Evolutionary conservation across 352 stramenopile genomes (phyloP), one percentile per base, ranked within the genome.

Genomic region (Globisporangium rhizosaccharum): DNA sequence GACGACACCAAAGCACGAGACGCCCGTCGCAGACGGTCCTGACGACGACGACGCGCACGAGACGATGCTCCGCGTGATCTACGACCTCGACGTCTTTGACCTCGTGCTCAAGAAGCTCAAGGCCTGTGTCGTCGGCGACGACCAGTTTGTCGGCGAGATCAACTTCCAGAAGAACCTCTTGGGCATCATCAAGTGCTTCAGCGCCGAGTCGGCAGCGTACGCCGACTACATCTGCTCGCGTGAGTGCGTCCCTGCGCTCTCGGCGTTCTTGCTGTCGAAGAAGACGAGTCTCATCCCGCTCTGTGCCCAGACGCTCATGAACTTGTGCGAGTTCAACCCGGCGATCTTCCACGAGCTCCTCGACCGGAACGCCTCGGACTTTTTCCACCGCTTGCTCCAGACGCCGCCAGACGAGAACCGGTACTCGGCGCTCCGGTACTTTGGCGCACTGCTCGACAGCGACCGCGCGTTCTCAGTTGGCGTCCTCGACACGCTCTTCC

Each of bases 151-250:
- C 28, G 82, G 82, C 30, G 82, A 92, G 48, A 85, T 92, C 50
- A 87, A 81, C 15, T 92, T 87, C 53, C 82, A 92, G 66, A 81
- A 78, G 56, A 88, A 84, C 55, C 49, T 93, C 26, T 63, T 93
- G 33, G 74, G 78, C 25, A 91, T 93, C 57, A 74, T 74, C 23
- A 92, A 87, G 68, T 87, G 71, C 60, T 92, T 85, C 56, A 90
- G 79, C 23, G 75, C 81, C 1, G 66, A 75, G 36, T 83, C 79
- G 0, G 71, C 68, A 11, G 67, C 62, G 14, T 87, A 85, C 45
- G 78, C 70, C 23, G 78, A 87, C 44, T 78, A 79, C 59, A 87
- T 87, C 66, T 85, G 75, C 54, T 75, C 71, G 14, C 63, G 65
- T 33, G 70, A 72, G n/a, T 84, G 73, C 25, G 73, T 85, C 8